These are phyloP conservation scores for maize (Zea mays) DNA, from an alignment of 176 grass and related monocot genomes.

Conservation along the genomic window Zm-B73-REFERENCE-NAM-5.0 NC_050099.1:38905001-38905500, in stretches of 20 bases:
- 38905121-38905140: neutral
- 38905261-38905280: neutral
- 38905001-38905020: neutral
- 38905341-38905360: neutral
- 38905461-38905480: neutral
- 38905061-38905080: neutral
- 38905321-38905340: neutral
- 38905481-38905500: slow-evolving; percentile 6
- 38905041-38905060: slow-evolving; percentile 2
- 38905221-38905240: neutral
- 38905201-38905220: neutral
- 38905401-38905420: slow-evolving; percentile 9
- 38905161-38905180: neutral
- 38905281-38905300: neutral
- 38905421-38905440: neutral
- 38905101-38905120: neutral
- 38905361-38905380: neutral
- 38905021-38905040: neutral
- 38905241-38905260: neutral
- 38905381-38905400: slow-evolving; percentile 1
- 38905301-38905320: neutral
- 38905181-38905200: neutral
- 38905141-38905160: neutral
- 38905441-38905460: neutral
- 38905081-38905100: neutral